Conservation (phyloP, 208 protist species). For the Trypanosoma platydactyli region DNA sequence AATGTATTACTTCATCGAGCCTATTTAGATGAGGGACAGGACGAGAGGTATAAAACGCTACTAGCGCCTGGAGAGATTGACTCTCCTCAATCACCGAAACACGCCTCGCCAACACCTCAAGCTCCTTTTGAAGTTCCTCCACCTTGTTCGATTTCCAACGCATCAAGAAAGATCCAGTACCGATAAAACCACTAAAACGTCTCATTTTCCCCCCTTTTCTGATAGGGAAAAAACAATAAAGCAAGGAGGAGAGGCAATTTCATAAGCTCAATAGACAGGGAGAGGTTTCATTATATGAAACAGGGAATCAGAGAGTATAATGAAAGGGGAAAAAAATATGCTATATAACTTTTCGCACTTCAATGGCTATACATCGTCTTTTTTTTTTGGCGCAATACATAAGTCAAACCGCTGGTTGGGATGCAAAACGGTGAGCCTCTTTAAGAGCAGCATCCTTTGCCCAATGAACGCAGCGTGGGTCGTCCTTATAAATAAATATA, state of each 20-base stretch:
- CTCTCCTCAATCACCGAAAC: constrained; percentile 62
- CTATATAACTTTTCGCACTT: background rate
- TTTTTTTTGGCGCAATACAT: constrained; percentile 9
- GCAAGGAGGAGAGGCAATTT: constrained; percentile 6
- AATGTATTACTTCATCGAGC: constrained; percentile 20
- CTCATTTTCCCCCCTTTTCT: constrained; percentile 25
- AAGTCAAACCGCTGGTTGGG: constrained; percentile 5
- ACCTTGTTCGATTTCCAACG: constrained; percentile 6
- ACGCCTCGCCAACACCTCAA: constrained; percentile 40
- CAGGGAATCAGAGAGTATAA: background rate
- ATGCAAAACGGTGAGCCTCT: constrained; percentile 45
- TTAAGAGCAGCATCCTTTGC: constrained; percentile 75
- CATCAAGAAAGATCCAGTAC: background rate
- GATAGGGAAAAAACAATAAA: constrained; percentile 15
- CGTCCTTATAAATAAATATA: constrained; percentile 89
- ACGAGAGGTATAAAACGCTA: constrained; percentile 62
- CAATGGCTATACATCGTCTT: background rate
- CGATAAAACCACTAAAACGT: constrained; percentile 16
- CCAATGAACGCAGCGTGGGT: constrained; percentile 72
- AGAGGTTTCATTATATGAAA: no score
- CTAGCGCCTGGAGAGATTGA: constrained; percentile 48
- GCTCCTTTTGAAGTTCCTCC: constrained; percentile 10
- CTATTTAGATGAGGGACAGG: constrained; percentile 53
- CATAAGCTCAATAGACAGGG: background rate
- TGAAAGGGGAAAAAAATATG: constrained; percentile 1